Base-by-base conservation (phyloP, 176 grass and related monocot genomes). In the Oryza punctata region DNA sequence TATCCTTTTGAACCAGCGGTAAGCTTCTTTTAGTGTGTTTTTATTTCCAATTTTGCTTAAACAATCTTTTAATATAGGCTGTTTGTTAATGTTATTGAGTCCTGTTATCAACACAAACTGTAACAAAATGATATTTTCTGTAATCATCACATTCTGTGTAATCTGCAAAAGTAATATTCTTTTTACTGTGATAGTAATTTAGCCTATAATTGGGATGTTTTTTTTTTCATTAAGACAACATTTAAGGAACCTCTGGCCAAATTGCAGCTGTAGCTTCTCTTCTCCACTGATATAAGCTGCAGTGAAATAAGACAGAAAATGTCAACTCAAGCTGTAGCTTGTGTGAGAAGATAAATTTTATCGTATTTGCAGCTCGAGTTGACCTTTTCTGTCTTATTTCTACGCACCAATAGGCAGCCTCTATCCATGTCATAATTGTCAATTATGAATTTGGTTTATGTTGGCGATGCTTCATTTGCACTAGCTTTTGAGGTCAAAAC, bases 1-100 rank as follows among this genome's bases (percentile, higher is more conserved):
- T 98, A 89, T 90, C 89, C 93, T 84, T 67, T 88, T 49, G 91
- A 98, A 78, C 82, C 89, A 14, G 91, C 87, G 21, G 93, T 98
- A 86, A 86, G 85, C 27, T 80, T 72, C 71, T n/a, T 75, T 82
- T 78, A 79, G 3, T 27, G 30, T 32, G 30, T 32, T 32, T 44
- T 12, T 69, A 46, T 78, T 32, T 32, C 32, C 32, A 32, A 4
- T 32, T 32, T 32, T 32, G 32, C 32, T 4, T 32, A 32, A 32
- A 32, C 32, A 32, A 32, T 32, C 32, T 32, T 32, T 32, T 65
- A 72, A 49, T 49, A 26, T 19, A 37, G 11, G 40, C 1, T 72
- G 24, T 65, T 78, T 11, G 14, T 70, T 71, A 71, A 10, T 59
- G 10, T 77, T 78, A 11, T 46, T 5, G 6, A 54, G 14, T 8